These are phyloP conservation scores for Trichophyton benhamiae DNA, from an alignment of 2,329 filamentous ascomycete species.

Conservation along the genomic window DNA sequence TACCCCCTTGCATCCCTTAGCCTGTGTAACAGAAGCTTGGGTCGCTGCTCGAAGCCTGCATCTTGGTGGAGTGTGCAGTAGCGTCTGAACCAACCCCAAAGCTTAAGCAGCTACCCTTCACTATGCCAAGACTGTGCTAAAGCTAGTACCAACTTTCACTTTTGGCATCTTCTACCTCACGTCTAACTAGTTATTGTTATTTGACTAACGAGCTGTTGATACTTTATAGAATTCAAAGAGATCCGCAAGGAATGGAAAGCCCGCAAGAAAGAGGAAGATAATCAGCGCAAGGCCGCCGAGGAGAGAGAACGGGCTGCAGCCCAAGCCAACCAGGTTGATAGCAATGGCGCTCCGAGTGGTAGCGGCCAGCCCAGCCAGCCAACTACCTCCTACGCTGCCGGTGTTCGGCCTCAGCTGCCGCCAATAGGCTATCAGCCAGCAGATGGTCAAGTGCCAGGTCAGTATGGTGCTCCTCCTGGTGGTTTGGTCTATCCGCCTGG, in stretches of 20 bases:
- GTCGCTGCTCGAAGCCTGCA: slow-evolving; percentile 26
- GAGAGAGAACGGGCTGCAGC: slow-evolving; percentile 60
- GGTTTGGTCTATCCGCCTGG: slow-evolving; percentile 37
- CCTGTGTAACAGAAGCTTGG: slow-evolving; percentile 37
- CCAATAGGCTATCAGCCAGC: slow-evolving; percentile 60
- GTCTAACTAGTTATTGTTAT: neutral
- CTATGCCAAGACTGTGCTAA: slow-evolving; percentile 14
- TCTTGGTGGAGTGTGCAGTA: slow-evolving; percentile 40
- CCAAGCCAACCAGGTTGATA: slow-evolving; percentile 37
- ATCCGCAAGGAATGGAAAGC: slow-evolving; percentile 99
- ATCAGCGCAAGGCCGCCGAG: slow-evolving; percentile 76
- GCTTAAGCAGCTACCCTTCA: slow-evolving; percentile 29
- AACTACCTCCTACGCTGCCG: slow-evolving; percentile 35
- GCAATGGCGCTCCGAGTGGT: slow-evolving; percentile 34
- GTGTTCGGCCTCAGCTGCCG: slow-evolving; percentile 54
- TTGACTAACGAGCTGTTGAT: slow-evolving; percentile 13
- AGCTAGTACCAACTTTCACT: slow-evolving; percentile 6
- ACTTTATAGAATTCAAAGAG: slow-evolving; percentile 81
- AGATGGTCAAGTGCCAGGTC: slow-evolving; percentile 42
- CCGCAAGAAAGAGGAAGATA: slow-evolving; percentile 97
- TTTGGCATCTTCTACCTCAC: neutral
- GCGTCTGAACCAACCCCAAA: slow-evolving; percentile 37
- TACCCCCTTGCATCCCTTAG: slow-evolving; percentile 27
- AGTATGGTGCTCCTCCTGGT: slow-evolving; percentile 51
- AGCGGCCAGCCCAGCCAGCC: slow-evolving; percentile 17